Percentiles rank a stretch among this genome's conserved stretches.
Evolutionary conservation across 164 flowering plant species (phyloP).

Genomic region (Malania oleifera): DNA sequence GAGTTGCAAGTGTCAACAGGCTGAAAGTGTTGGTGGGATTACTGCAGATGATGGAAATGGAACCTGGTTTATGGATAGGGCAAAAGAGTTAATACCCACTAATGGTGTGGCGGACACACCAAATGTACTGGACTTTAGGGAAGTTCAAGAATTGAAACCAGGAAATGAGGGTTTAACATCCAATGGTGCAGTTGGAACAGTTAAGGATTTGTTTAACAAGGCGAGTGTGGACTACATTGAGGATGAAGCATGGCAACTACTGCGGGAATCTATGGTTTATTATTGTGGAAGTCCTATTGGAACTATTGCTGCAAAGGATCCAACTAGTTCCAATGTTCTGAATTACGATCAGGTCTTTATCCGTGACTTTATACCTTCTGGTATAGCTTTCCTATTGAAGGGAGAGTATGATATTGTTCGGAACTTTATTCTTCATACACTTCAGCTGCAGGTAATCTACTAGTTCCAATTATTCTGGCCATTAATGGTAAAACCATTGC

Average conservation of each 20-base stretch:
- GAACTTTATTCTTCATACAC: constrained; percentile 52
- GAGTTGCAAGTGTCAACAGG: constrained; percentile 32
- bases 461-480: not conserved
- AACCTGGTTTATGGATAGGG: constrained; percentile 26
- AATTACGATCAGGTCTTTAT: constrained; percentile 66
- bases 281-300: constrained; percentile 56
- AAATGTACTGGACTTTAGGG: constrained; percentile 22
- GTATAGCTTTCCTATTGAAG: constrained; percentile 55
- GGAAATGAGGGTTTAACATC: constrained; percentile 14
- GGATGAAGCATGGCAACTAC: constrained; percentile 55
- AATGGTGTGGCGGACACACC: constrained; percentile 13
- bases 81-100: constrained; percentile 20
- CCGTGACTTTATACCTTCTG: constrained; percentile 63
- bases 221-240: constrained; percentile 25
- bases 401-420: constrained; percentile 61
- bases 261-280: constrained; percentile 42
- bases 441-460: constrained; percentile 51
- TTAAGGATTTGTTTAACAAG: constrained; percentile 12
- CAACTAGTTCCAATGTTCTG: constrained; percentile 32
- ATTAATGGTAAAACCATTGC: no score
- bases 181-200: constrained; percentile 20
- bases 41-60: constrained; percentile 26
- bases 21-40: constrained; percentile 25
- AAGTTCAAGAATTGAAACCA: constrained; percentile 14
- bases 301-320: constrained; percentile 61